Evolutionary conservation across 345 rosid genomes (phyloP).

Genomic region (Abelmoschus esculentus): DNA sequence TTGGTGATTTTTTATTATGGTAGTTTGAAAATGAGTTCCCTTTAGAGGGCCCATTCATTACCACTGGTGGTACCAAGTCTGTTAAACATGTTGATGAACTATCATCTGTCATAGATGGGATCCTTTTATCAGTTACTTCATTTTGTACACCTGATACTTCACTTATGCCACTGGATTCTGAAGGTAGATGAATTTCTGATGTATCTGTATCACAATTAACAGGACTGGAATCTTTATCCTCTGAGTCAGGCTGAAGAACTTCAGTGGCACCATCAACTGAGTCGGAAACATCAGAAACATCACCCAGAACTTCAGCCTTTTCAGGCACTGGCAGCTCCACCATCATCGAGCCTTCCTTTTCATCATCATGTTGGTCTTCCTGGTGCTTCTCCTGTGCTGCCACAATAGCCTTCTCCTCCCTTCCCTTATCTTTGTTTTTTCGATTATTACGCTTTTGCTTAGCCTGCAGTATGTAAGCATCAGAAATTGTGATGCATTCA

Average conservation of each 20-base stretch:
- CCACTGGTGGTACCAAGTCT: conserved; percentile 63
- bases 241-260: conserved; percentile 63
- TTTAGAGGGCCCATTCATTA: conserved; percentile 47
- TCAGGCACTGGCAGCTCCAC: conserved; percentile 41
- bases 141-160: conserved; percentile 47
- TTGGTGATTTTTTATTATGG: conserved; percentile 40
- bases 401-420: conserved; percentile 46
- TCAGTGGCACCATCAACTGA: conserved; percentile 59
- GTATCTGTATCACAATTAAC: conserved; percentile 76
- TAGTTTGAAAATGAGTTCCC: conserved; percentile 34
- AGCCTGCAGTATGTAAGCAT: conserved; percentile 33
- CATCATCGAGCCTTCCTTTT: conserved; percentile 34
- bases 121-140: conserved; percentile 57
- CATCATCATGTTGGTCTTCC: conserved; percentile 31
- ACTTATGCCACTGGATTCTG: conserved; percentile 46
- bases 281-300: conserved; percentile 73
- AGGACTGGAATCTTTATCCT: conserved; percentile 71
- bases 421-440: conserved; percentile 73
- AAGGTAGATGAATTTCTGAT: conserved; percentile 56
- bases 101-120: conserved; percentile 57
- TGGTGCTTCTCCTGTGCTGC: conserved; percentile 35
- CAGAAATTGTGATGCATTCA: neutral
- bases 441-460: conserved; percentile 85
- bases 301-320: conserved; percentile 60
- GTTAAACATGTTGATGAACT: conserved; percentile 88